These are phyloP conservation scores for Leishmania turanica DNA, from an alignment of 208 protist species.

Conservation along the genomic window DNA sequence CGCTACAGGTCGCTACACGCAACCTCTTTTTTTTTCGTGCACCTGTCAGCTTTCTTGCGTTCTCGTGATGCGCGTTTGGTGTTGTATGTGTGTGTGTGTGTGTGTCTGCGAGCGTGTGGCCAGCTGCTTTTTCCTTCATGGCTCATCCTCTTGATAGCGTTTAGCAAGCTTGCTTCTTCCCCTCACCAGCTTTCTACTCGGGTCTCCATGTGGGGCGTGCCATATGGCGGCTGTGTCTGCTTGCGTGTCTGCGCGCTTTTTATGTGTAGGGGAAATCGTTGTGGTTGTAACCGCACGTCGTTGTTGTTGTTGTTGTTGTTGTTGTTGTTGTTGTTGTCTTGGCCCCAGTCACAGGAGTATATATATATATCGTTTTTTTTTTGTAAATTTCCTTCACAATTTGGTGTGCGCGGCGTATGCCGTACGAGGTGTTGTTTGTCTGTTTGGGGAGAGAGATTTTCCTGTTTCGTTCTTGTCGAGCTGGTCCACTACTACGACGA, in stretches of 20 bases:
- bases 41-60: not conserved
- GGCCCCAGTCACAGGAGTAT: not conserved
- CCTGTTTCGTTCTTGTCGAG: not conserved
- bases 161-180: not conserved
- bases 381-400: not conserved
- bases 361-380: not conserved
- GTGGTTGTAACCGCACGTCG: not conserved
- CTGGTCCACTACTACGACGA: not conserved
- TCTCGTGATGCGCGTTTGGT: not conserved
- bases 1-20: not conserved
- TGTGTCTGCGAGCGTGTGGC: not conserved
- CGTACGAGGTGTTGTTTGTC: not conserved
- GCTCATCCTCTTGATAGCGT: not conserved
- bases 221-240: not conserved
- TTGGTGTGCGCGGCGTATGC: not conserved
- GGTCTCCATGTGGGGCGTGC: not conserved
- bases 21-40: not conserved
- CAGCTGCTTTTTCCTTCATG: not conserved
- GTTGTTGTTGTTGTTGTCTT: not conserved
- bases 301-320: no score
- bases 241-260: not conserved
- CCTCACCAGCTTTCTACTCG: not conserved
- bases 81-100: not conserved
- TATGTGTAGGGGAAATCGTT: not conserved
- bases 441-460: not conserved